Evolutionary conservation across 208 protist species (phyloP), one percentile per base, ranked within the genome.

Genomic region (Leishmania arabica): DNA sequence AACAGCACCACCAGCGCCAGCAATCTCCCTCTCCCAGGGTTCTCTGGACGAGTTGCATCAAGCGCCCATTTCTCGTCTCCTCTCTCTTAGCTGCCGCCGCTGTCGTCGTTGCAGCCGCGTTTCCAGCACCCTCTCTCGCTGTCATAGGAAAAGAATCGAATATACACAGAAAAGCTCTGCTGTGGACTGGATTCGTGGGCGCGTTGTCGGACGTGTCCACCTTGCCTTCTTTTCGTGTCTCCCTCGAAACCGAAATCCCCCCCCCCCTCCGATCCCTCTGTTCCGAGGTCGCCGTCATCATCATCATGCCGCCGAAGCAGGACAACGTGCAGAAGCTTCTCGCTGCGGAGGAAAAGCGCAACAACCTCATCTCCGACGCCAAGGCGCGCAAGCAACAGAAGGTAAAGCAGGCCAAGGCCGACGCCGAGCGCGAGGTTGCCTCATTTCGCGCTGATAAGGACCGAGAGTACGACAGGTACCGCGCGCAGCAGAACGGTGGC

Each of bases 321-420:
- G 92, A 97, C 85, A 97, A 97, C 76, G 94, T 97, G 51, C 94
- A 97, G 86, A 92, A 92, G 79, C 92, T 97, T 37, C 88, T 97
- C 56, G 91, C 88, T 2, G 94, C 94, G 19, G 94, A 97, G 86
- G 89, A 96, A 84, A 92, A 93, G 78, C 94, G 94, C 84, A 96
- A 94, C 85, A 85, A 86, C 49, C 85, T 95, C 45, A 95, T 97
- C 62, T 85, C 90, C 15, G 91, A 97, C 8, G 94, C 94, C 74
- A 96, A 96, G 84, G 81, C 81, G 1, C 90, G 91, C 42, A 92
- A 94, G 83, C 93, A 97, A 82, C 89, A 92, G 77, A 95, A 94
- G 79, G 90, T 97, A 45, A 92, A 93, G 84, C 91, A 94, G 84
- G 92, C 94, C 4, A 96, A 96, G 86, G 74, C 79, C 2, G 94